These are phyloP conservation scores for Xylariales sp. DNA, from an alignment of 2,329 filamentous ascomycete species.

Conservation along the genomic window DNA sequence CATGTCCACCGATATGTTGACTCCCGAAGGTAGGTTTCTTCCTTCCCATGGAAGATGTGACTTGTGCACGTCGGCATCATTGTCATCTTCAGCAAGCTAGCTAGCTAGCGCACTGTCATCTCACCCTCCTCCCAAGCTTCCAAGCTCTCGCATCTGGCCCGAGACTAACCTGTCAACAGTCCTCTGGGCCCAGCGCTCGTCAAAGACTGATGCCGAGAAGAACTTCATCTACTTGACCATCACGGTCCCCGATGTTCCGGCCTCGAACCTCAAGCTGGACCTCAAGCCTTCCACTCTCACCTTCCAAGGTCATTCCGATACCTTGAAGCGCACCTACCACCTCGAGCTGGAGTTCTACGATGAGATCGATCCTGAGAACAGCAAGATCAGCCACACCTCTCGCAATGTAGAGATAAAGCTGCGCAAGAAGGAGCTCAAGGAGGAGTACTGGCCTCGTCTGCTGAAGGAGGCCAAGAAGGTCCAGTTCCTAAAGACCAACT, in stretches of 20 bases:
- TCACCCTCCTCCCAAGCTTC: too few species aligned
- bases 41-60: background rate
- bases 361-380: conserved; percentile 82
- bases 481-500: conserved; percentile 97
- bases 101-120: too few species aligned
- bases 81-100: too few species aligned
- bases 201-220: conserved; percentile 69
- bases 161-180: too few species aligned
- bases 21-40: conserved; percentile 10
- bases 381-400: conserved; percentile 81
- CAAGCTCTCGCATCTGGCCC: too few species aligned
- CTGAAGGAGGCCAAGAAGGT: conserved; percentile 85
- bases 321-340: conserved; percentile 81
- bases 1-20: conserved; percentile 11
- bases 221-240: conserved; percentile 96
- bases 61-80: too few species aligned
- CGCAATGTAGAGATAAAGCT: conserved; percentile 88
- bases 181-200: conserved; percentile 97
- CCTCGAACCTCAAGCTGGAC: conserved; percentile 73
- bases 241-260: conserved; percentile 77
- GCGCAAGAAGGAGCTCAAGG: conserved; percentile 93
- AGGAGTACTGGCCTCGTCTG: conserved; percentile 93
- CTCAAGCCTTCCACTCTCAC: conserved; percentile 70
- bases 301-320: conserved; percentile 78
- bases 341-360: conserved; percentile 82